Base-by-base conservation (phyloP, 2,329 filamentous ascomycete genomes). In the Aspergillus nomiae region DNA sequence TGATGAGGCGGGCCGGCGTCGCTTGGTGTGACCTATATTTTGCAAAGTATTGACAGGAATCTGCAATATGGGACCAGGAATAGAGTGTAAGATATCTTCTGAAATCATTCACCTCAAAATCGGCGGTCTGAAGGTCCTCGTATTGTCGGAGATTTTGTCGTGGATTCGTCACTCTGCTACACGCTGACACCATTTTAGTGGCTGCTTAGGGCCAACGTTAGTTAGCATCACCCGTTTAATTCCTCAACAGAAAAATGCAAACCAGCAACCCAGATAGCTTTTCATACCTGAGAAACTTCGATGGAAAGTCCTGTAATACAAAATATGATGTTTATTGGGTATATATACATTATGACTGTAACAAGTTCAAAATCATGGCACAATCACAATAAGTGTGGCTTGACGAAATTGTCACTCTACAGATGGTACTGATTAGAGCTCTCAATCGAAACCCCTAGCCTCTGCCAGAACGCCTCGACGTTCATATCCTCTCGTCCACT, bases 401-500 rank as follows among this genome's bases (percentile, higher is more conserved):
- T 24, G 21, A 6, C 4, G 12, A 4, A 46, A n/a, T 21, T 1
- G 14, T 8, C 4, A 10, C 50, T 32, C 26, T 58, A 78, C 3
- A 78, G 68, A 62, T 78, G 75, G 56, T 77, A 78, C 63, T 77
- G 70, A 41, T 69, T 69, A 3, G 73, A 67, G 26, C 65, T 70
- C 0, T 71, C 69, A 8, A 77, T 69, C 12, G 67, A 21, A 9
- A 77, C 65, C 0, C 76, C 76, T 34, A 74, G 43, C 28, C 76
- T 68, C 55, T 73, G 61, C 76, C 76, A 78, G 67, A 76, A 74
- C 3, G 64, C 69, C 60, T 77, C 76, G 7, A 78, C 75, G 26
- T 73, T 74, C 73, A 78, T 76, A 61, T 78, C 76, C 56, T 76
- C 76, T 60, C 63, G 70, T 8, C 76, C 76, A 65, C 76, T 78